A percentile compares a stretch with the other conserved stretches of the same genome.
phyloP scores from a whole-genome alignment of 202 grass and related monocot genomes.

The Schoenoplectus triqueter region DNA sequence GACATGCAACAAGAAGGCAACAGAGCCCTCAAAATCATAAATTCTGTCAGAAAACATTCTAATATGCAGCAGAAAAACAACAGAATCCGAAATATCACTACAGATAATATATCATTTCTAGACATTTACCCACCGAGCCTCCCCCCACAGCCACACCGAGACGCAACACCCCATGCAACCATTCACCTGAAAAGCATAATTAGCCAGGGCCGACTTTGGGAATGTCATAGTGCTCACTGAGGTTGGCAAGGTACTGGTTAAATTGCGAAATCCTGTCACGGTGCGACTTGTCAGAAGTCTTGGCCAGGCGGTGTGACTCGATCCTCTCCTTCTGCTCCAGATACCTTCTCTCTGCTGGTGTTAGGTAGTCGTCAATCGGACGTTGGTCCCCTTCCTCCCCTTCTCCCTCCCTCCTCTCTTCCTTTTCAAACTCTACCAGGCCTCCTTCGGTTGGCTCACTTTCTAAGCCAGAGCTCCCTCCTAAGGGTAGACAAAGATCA shows the following conservation, averaged over 20 bases:
- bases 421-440: conserved; percentile 41
- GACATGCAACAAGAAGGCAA: background rate
- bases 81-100: background rate
- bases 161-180: no score
- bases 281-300: conserved; percentile 86
- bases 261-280: conserved; percentile 92
- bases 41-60: background rate
- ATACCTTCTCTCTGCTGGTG: conserved; percentile 79
- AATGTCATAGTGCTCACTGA: conserved; percentile 97
- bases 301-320: conserved; percentile 64
- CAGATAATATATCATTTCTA: background rate
- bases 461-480: conserved; percentile 57
- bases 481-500: conserved; percentile 43
- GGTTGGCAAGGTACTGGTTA: conserved; percentile 91
- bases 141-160: no score
- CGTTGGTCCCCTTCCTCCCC: conserved; percentile 50
- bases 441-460: conserved; percentile 45
- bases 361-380: conserved; percentile 54
- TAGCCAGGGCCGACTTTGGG: conserved; percentile 97
- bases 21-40: background rate
- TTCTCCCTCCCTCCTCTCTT: background rate
- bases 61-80: conserved; percentile 15
- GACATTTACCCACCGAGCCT: background rate
- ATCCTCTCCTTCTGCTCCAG: conserved; percentile 87
- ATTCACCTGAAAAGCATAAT: conserved; percentile 6